These are phyloP conservation scores for Pyronema omphalodes DNA, from an alignment of 495 filamentous ascomycete genomes.

Conservation along the genomic window DNA sequence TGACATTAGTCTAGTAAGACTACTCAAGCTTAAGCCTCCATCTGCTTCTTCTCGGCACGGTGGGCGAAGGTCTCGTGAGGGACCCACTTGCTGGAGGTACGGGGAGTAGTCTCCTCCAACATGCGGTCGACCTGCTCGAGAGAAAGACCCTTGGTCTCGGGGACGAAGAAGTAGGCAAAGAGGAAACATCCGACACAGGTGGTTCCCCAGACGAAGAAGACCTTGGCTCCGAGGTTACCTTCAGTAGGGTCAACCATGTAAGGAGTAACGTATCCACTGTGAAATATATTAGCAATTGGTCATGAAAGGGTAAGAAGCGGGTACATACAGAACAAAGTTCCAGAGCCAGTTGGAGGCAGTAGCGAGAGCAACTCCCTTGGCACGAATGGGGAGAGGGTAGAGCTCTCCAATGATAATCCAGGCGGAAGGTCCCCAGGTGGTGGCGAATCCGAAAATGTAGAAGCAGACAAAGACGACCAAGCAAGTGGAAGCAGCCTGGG, in stretches of 20 bases:
- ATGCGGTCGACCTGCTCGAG: slow-evolving; percentile 74
- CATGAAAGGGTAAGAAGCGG: background rate
- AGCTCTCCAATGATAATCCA: slow-evolving; percentile 68
- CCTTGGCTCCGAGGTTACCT: slow-evolving; percentile 52
- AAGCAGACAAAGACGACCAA: slow-evolving; percentile 72
- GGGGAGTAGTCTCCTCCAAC: slow-evolving; percentile 61
- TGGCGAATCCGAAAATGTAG: slow-evolving; percentile 42
- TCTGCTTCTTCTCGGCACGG: background rate
- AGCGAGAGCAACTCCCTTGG: slow-evolving; percentile 52
- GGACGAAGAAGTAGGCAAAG: slow-evolving; percentile 62
- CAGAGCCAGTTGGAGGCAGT: slow-evolving; percentile 62
- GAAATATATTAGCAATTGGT: background rate
- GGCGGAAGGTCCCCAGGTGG: slow-evolving; percentile 56
- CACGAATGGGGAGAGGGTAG: slow-evolving; percentile 52
- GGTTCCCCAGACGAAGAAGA: slow-evolving; percentile 68
- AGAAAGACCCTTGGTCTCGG: slow-evolving; percentile 68
- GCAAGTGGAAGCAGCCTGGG: slow-evolving; percentile 48
- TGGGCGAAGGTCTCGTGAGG: slow-evolving; percentile 49
- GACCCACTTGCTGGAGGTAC: slow-evolving; percentile 50
- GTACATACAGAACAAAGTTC: slow-evolving; percentile 41
- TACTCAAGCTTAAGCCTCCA: background rate
- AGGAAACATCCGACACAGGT: slow-evolving; percentile 53
- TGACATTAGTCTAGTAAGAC: too few species aligned
- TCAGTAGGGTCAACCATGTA: slow-evolving; percentile 59
- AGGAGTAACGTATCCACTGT: slow-evolving; percentile 53